phyloP scores from a whole-genome alignment of 768 basidiomycete genomes.

The Tulasnella calospora region DNA sequence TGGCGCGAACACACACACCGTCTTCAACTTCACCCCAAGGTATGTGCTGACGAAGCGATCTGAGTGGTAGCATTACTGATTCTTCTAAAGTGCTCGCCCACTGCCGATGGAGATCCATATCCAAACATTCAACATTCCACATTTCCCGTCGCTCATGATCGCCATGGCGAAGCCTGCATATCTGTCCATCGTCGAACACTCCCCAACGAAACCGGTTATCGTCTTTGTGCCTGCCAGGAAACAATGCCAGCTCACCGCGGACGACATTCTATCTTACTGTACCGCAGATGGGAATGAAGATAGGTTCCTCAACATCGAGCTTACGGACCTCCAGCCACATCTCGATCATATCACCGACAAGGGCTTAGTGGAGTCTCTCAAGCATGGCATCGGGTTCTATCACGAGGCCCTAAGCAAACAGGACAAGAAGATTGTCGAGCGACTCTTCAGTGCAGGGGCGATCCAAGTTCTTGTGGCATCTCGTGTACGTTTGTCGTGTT shows the following conservation, averaged over 20 bases:
- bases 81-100: constrained; percentile 72
- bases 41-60: constrained; percentile 33
- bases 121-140: constrained; percentile 93
- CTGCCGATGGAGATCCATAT: constrained; percentile 96
- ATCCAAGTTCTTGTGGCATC: constrained; percentile 93
- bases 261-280: constrained; percentile 85
- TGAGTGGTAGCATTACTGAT: constrained; percentile 20
- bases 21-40: constrained; percentile 97
- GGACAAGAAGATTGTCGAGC: constrained; percentile 90
- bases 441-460: constrained; percentile 87
- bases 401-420: constrained; percentile 90
- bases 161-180: constrained; percentile 99
- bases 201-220: constrained; percentile 80
- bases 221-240: constrained; percentile 89
- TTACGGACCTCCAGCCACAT: constrained; percentile 77
- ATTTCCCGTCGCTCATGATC: constrained; percentile 98
- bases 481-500: constrained; percentile 51
- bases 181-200: constrained; percentile 83
- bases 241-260: constrained; percentile 90
- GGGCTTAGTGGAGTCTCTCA: constrained; percentile 69
- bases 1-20: constrained; percentile 84
- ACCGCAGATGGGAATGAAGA: constrained; percentile 78
- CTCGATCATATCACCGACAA: constrained; percentile 77
- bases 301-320: constrained; percentile 84
- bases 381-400: constrained; percentile 89